Conservation (phyloP, 2,329 filamentous ascomycete species). For the Aspergillus fischeri region DNA sequence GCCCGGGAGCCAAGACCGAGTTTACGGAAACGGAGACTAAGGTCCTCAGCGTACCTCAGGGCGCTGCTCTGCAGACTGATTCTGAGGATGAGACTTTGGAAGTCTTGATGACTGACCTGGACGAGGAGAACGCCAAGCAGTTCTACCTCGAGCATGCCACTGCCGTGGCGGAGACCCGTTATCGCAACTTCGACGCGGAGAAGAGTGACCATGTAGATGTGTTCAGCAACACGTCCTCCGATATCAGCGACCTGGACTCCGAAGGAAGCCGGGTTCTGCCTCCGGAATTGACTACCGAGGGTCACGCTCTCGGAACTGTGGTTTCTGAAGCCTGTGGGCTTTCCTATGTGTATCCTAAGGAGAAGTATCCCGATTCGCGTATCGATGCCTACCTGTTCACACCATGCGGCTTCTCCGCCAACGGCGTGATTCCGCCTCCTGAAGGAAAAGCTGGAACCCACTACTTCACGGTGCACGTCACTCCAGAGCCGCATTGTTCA, state of each 20-base stretch:
- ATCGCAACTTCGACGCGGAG: slow-evolving; percentile 67
- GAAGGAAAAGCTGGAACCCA: slow-evolving; percentile 60
- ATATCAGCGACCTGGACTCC: slow-evolving; percentile 55
- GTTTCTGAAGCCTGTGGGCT: slow-evolving; percentile 88
- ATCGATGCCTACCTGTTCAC: slow-evolving; percentile 96
- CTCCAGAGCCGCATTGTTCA: slow-evolving; percentile 92
- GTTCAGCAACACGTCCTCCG: slow-evolving; percentile 69
- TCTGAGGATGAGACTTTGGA: slow-evolving; percentile 53
- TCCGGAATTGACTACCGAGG: slow-evolving; percentile 82
- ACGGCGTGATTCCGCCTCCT: slow-evolving; percentile 84
- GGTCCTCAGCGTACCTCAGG: slow-evolving; percentile 51
- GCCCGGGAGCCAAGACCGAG: slow-evolving; percentile 55
- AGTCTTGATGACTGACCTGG: slow-evolving; percentile 65
- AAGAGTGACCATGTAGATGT: slow-evolving; percentile 61
- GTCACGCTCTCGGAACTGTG: slow-evolving; percentile 86
- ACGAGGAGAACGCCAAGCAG: slow-evolving; percentile 62
- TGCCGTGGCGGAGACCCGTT: slow-evolving; percentile 80
- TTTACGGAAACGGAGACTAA: slow-evolving; percentile 55
- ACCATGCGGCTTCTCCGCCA: slow-evolving; percentile 95
- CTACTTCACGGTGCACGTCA: slow-evolving; percentile 98
- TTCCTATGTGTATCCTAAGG: slow-evolving; percentile 79
- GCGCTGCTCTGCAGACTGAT: slow-evolving; percentile 17
- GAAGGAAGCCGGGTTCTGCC: slow-evolving; percentile 51
- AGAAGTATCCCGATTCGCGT: slow-evolving; percentile 83
- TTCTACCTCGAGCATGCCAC: slow-evolving; percentile 77